Percentiles rank a stretch among this genome's conserved stretches.
phyloP scores from a whole-genome alignment of 257 asterid genomes.

The Cynanchum wilfordii region DNA sequence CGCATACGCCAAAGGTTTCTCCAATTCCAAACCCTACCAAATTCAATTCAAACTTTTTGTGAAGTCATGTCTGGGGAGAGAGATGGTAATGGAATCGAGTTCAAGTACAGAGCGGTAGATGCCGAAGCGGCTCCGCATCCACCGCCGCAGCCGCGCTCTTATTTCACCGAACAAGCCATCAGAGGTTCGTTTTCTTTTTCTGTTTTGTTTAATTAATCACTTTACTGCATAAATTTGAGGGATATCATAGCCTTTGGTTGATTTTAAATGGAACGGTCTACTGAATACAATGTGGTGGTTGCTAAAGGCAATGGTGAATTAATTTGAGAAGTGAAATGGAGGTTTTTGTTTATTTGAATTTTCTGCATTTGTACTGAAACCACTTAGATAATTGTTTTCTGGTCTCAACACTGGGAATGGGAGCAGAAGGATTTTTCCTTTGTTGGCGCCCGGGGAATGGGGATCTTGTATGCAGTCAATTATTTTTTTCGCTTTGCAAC shows the following conservation, averaged over 20 bases:
- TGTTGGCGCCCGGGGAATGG: no score
- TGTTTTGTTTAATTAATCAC: no score
- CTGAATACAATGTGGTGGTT: slow-evolving; percentile 1
- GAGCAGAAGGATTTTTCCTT: neutral
- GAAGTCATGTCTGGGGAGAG: neutral
- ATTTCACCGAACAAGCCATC: slow-evolving; percentile 21
- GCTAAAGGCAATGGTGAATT: neutral
- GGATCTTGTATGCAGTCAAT: no score
- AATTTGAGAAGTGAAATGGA: neutral
- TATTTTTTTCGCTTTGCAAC: neutral
- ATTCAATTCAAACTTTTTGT: neutral
- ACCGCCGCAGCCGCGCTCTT: neutral
- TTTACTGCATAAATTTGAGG: neutral
- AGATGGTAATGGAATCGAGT: slow-evolving; percentile 24
- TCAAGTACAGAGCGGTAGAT: slow-evolving; percentile 15
- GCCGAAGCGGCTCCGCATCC: slow-evolving; percentile 11
- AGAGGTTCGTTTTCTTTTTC: slow-evolving; percentile 21
- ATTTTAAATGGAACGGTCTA: neutral
- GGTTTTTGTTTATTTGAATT: neutral
- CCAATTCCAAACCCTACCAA: neutral
- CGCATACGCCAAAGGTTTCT: neutral
- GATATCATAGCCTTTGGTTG: neutral
- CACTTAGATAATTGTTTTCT: neutral
- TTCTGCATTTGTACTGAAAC: neutral
- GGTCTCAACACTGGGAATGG: neutral